Evolutionary conservation across 352 stramenopile genomes (phyloP), one percentile per base, ranked within the genome.

Genomic region (Peronospora destructor): DNA sequence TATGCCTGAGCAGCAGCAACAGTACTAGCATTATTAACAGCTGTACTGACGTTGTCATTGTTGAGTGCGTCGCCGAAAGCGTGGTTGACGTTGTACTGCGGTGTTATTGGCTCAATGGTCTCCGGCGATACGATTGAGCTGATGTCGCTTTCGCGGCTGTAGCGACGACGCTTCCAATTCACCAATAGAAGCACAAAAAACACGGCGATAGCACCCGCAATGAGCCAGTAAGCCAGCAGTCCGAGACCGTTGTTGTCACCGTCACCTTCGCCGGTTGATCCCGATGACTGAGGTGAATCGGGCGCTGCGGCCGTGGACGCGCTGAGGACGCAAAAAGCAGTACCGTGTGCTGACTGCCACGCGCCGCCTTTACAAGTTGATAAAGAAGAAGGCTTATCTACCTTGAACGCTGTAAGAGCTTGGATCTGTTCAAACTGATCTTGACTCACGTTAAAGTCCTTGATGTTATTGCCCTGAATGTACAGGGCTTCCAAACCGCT

Each of bases 371-470:
- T 26, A 34, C 64, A 77, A 7, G 61, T 59, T 3, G 64, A 61
- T 5, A 38, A 48, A 2, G 41, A 37, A 12, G 34, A 16, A 23
- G 64, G 50, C 9, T 49, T 45, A 23, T 78, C 65, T 4, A 62
- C 43, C 23, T 51, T 61, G 42, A 78, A 78, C 0, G 45, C 53
- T 11, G 36, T 43, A 11, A 78, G 59, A 1, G 23, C 44, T 37
- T 59, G 38, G 9, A 75, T 68, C 38, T 52, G 30, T 11, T 62
- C 36, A 38, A 73, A 78, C 19, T 66, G 46, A 0, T 33, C 21
- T 17, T 61, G 28, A 3, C 45, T 71, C 9, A 78, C 48, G 49
- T 76, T 79, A 35, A 67, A 74, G 45, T 73, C 53, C 11, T 34
- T 45, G 45, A 76, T 68, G 13, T 45, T 10, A 30, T 74, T 73